These are phyloP conservation scores for Bjerkandera adusta DNA, from an alignment of 1,284 basidiomycete genomes.

Conservation along the genomic window DNA sequence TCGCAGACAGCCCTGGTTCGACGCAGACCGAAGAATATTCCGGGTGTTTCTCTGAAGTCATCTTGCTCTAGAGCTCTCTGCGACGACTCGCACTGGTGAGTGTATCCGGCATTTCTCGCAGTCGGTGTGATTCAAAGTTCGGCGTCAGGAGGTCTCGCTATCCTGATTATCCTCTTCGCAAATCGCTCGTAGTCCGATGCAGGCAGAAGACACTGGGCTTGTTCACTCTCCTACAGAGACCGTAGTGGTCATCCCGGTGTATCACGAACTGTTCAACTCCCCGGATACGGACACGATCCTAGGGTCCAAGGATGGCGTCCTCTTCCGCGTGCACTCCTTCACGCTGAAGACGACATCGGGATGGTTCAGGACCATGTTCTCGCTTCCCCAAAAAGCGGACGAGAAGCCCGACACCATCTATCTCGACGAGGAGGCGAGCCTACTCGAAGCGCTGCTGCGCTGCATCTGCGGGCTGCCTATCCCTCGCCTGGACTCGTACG, in stretches of 20 bases:
- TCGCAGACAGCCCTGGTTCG: no score
- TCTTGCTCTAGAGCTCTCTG: no score
- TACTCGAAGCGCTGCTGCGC: slow-evolving; percentile 53
- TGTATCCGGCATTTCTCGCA: no score
- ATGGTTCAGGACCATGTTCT: slow-evolving; percentile 59
- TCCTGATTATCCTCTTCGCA: background rate
- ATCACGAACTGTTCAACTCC: slow-evolving; percentile 47
- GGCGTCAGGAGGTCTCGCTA: no score
- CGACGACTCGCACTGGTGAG: no score
- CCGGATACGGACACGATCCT: slow-evolving; percentile 50
- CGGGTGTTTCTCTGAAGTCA: no score
- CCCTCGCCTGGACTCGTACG: slow-evolving; percentile 45
- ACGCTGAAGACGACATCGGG: slow-evolving; percentile 61
- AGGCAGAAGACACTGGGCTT: background rate
- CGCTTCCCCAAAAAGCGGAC: slow-evolving; percentile 43
- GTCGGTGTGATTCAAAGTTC: no score
- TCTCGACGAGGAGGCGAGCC: slow-evolving; percentile 52
- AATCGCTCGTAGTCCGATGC: slow-evolving; percentile 1
- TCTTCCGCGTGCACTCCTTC: slow-evolving; percentile 56
- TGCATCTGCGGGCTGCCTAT: slow-evolving; percentile 59
- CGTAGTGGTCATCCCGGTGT: no score
- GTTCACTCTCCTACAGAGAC: background rate
- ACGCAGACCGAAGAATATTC: no score
- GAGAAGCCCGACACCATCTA: slow-evolving; percentile 40
- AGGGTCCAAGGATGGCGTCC: slow-evolving; percentile 39